Conservation (phyloP, 768 basidiomycete genomes). For the Mycena olivaceomarginata region DNA sequence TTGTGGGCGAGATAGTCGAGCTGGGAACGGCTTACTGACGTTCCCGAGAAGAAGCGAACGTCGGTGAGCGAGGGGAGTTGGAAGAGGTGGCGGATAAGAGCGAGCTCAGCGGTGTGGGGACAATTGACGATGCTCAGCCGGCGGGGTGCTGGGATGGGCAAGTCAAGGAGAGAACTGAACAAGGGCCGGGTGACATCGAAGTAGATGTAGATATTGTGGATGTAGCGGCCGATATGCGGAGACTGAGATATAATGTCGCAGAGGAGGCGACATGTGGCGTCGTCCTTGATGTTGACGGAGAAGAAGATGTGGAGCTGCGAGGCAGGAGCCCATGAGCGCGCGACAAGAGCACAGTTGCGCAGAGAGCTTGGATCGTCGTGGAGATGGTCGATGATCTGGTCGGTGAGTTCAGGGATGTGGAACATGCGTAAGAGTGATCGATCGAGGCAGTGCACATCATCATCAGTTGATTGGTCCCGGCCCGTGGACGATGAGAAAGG, state of each 20-base stretch:
- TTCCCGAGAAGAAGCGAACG: conserved; percentile 27
- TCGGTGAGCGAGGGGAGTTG: conserved; percentile 12
- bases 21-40: conserved; percentile 18
- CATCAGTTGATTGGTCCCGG: too few relatives aligned
- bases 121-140: conserved; percentile 33
- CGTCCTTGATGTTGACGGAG: conserved; percentile 25
- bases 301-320: conserved; percentile 33
- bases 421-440: conserved; percentile 1
- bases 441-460: too few relatives aligned
- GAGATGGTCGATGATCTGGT: conserved; percentile 34
- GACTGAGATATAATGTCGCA: conserved; percentile 9
- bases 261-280: conserved; percentile 14
- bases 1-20: neutral
- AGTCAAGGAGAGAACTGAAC: conserved; percentile 3
- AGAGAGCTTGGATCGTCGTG: conserved; percentile 10
- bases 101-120: conserved; percentile 19
- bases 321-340: conserved; percentile 19
- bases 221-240: conserved; percentile 24
- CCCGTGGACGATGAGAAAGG: too few relatives aligned
- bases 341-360: conserved; percentile 22
- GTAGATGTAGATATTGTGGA: conserved; percentile 29
- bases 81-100: conserved; percentile 12
- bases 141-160: conserved; percentile 16
- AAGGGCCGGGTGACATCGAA: conserved; percentile 12
- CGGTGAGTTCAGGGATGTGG: conserved; percentile 32